These are phyloP conservation scores for Pyracantha coccinea DNA, from an alignment of 331 rosid genomes.

Conservation along the genomic window DNA sequence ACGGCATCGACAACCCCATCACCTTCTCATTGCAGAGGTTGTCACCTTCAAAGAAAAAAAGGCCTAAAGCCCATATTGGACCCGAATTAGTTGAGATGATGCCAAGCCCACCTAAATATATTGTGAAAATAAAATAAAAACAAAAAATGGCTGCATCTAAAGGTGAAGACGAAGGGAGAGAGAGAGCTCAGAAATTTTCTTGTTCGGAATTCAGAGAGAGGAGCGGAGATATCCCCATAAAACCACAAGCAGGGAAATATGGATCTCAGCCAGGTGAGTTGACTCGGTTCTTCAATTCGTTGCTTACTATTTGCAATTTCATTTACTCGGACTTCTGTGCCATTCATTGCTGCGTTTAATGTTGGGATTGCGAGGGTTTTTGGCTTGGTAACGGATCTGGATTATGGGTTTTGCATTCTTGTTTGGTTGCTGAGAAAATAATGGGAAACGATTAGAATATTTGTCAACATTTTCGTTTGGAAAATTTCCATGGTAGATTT, in stretches of 20 bases:
- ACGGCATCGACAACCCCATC: too few species aligned
- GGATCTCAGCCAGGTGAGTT: slow-evolving; percentile 28
- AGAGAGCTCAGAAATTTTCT: not conserved
- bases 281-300: slow-evolving; percentile 6
- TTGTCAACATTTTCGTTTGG: not conserved
- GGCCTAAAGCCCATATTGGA: not conserved
- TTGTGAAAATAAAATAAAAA: not conserved
- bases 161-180: not conserved
- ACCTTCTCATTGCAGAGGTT: too few species aligned
- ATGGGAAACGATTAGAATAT: not conserved
- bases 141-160: not conserved
- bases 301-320: not conserved
- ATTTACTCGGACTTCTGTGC: not conserved
- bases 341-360: not conserved
- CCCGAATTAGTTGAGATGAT: not conserved
- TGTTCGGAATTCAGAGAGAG: not conserved
- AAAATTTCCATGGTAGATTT: not conserved
- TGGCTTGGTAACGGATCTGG: slow-evolving; percentile 1
- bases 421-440: slow-evolving; percentile 5
- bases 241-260: not conserved
- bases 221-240: not conserved
- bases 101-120: not conserved
- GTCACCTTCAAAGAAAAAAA: too few species aligned
- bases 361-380: not conserved
- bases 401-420: not conserved